Conservation (phyloP, 192 early-diverging fungal species). For the Phlyctochytrium bullatum region DNA sequence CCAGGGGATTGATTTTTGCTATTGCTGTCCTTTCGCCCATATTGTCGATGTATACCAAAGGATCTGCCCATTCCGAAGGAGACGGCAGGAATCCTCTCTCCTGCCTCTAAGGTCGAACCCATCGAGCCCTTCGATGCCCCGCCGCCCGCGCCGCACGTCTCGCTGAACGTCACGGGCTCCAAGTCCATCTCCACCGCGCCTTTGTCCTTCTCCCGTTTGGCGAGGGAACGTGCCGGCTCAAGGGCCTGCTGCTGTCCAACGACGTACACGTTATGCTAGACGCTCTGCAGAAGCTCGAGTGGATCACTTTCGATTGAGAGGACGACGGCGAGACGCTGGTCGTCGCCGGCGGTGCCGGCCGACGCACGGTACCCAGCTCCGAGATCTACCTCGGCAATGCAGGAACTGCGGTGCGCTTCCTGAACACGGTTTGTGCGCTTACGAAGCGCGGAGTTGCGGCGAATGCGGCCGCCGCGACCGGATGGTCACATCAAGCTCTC, state of each 20-base stretch:
- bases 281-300: conserved; percentile 85
- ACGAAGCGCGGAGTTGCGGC: conserved; percentile 32
- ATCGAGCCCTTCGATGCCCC: not conserved
- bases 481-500: conserved; percentile 94
- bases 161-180: conserved; percentile 81
- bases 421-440: conserved; percentile 82
- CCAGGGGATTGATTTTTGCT: conserved; percentile 90
- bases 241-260: conserved; percentile 91
- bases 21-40: conserved; percentile 84
- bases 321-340: conserved; percentile 87
- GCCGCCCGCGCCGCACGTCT: conserved; percentile 44
- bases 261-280: conserved; percentile 97
- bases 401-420: conserved; percentile 94
- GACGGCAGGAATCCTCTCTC: conserved; percentile 84
- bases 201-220: conserved; percentile 89
- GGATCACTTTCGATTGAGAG: conserved; percentile 85
- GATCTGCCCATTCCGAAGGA: conserved; percentile 75
- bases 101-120: conserved; percentile 60
- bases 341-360: conserved; percentile 77
- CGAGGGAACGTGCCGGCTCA: conserved; percentile 72
- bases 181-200: conserved; percentile 97
- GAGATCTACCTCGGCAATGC: conserved; percentile 97
- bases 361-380: conserved; percentile 64
- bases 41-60: conserved; percentile 78
- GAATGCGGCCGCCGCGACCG: conserved; percentile 83